Evolutionary conservation across 331 rosid genomes (phyloP).

Genomic region (Phaseolus coccineus): DNA sequence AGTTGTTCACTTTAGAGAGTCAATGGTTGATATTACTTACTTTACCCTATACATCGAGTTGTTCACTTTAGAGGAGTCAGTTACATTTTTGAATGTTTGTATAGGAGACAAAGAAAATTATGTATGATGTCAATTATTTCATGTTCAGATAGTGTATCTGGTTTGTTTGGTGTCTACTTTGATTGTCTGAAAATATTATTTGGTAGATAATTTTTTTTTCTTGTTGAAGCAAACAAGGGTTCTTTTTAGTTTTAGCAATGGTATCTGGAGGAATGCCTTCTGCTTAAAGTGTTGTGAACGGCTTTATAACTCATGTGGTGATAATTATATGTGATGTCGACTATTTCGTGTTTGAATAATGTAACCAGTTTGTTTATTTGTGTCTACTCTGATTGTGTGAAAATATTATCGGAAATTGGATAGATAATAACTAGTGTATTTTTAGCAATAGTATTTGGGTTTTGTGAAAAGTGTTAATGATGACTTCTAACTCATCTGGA

Average conservation of each 20-base stretch:
- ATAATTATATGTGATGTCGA: not conserved
- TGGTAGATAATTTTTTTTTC: not conserved
- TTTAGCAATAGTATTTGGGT: conserved; percentile 6
- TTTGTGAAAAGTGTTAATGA: not conserved
- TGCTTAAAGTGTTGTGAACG: not conserved
- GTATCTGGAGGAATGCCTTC: not conserved
- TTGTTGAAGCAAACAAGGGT: conserved; percentile 7
- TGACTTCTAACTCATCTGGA: not conserved
- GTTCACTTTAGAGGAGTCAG: not conserved
- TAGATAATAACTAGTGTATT: not conserved
- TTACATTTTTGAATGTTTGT: not conserved
- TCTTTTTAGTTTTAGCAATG: conserved; percentile 26
- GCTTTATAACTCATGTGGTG: not conserved
- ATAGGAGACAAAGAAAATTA: not conserved
- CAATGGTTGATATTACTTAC: not conserved
- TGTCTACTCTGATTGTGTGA: not conserved
- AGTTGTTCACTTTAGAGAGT: not conserved
- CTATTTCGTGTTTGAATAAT: not conserved
- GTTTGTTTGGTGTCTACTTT: not conserved
- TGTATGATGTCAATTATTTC: not conserved
- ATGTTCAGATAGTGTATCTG: not conserved
- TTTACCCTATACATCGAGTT: not conserved
- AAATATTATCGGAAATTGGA: not conserved
- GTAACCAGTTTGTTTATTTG: not conserved
- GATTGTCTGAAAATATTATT: not conserved